Base-by-base conservation (phyloP, 305 asterid genomes). In the Nicotiana rustica region DNA sequence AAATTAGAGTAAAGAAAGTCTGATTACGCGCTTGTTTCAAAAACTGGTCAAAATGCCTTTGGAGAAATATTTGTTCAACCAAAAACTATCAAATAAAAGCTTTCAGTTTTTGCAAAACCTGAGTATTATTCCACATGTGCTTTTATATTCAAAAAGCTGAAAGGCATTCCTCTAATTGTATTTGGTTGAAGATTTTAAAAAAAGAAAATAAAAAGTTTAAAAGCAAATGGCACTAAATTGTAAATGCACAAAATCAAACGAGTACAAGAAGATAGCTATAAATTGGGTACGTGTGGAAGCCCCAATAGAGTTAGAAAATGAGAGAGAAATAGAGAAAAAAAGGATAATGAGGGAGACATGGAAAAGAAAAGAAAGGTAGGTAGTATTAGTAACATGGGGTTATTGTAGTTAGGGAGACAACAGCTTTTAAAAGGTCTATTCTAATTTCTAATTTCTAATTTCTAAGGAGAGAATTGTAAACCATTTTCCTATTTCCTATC, bases 331-430 rank as follows among this genome's bases (percentile, higher is more conserved):
- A 36, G 36, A 18, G 9, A 38, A 44, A 78, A 44, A 81, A 38
- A 59, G 89, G 91, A 84, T 86, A 84, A 85, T 60, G 84, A 86
- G 75, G 86, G 82, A 76, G 86, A 83, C 86, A 86, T 33, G 17
- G 81, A 69, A 71, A 76, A 62, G 78, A 67, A 85, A 81, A 55
- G 81, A 88, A 77, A 64, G 87, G 85, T 67, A 83, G 90, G 85
- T 86, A 84, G 90, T 25, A 25, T 25, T 25, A 25, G 31, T 90
- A 92, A 92, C 95, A 88, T 91, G 94, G 91, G 85, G 61, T 86
- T 86, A 83, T 90, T 81, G 69, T 84, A 85, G 82, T 79, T 84
- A 55, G 86, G 93, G 92, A 85, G 92, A 91, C 93, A 87, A 86
- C 29, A 71, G 60, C 67, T 83, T 86, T 82, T 82, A 61, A 65